Evolutionary conservation across 2,329 filamentous ascomycete species (phyloP).

Genomic region (Elsinoe australis): DNA sequence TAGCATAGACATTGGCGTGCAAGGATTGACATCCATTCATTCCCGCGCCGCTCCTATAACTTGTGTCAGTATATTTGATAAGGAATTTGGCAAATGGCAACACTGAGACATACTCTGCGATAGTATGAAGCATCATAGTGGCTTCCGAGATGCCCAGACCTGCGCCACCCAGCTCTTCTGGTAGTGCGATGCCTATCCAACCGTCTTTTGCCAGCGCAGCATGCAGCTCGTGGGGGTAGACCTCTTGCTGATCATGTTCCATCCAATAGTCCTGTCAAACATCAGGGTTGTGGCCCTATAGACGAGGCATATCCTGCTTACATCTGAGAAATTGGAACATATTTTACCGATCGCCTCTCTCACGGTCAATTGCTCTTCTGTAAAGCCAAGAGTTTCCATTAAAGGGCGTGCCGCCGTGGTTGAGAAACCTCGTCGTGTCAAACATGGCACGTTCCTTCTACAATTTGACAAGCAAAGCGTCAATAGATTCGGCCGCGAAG

Average conservation of each 20-base stretch:
- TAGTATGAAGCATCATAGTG: conserved; percentile 81
- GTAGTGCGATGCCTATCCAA: conserved; percentile 74
- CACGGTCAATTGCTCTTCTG: conserved; percentile 36
- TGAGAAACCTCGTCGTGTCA: conserved; percentile 9
- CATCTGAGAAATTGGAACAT: conserved; percentile 36
- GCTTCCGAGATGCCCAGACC: conserved; percentile 70
- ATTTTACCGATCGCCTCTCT: conserved; percentile 40
- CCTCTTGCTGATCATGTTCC: conserved; percentile 59
- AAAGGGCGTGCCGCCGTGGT: conserved; percentile 12
- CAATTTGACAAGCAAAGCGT: background rate
- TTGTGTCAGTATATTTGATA: conserved; percentile 3
- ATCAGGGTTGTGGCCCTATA: background rate
- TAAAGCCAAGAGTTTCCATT: conserved; percentile 31
- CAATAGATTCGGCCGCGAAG: no score
- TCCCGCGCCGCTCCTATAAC: conserved; percentile 56
- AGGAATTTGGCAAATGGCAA: background rate
- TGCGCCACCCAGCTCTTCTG: conserved; percentile 64
- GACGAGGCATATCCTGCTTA: background rate
- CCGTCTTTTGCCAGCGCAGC: conserved; percentile 65
- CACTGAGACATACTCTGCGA: conserved; percentile 50
- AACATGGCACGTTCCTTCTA: background rate
- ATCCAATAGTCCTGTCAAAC: conserved; percentile 60
- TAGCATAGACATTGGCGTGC: conserved; percentile 63
- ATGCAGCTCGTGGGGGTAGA: conserved; percentile 69
- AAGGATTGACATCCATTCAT: conserved; percentile 60